Base-by-base conservation (phyloP, 768 basidiomycete genomes). In the Mycena latifolia region DNA sequence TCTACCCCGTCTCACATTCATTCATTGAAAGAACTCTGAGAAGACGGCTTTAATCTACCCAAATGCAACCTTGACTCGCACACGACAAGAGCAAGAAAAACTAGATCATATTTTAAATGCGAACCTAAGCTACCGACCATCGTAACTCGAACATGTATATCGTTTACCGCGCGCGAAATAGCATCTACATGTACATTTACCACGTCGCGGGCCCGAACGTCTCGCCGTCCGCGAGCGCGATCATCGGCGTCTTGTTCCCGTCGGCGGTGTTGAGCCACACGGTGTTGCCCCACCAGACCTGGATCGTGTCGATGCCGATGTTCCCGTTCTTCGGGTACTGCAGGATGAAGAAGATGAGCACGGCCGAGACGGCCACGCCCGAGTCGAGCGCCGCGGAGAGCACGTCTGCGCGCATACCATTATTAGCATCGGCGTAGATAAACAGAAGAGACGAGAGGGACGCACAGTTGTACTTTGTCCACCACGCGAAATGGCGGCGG, bases 261-360 rank as follows among this genome's bases (percentile, higher is more conserved):
- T 67, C 69, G 29, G 60, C 60, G 12, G 69, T 70, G 25, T 61
- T 56, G 55, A 47, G 51, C 61, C 63, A 81, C 6, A 82, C 81
- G 1, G 77, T 81, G 61, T 87, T 87, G 9, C 86, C 86, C 86
- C 85, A 86, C 86, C 86, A 87, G 11, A 66, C 20, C 61, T 80
- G 79, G 43, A 87, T 66, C 5, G 59, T 83, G 29, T 75, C 73
- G 22, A 65, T 22, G 5, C 84, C 86, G 43, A 87, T 84, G 24
- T 73, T 72, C 10, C 85, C 85, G 47, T 84, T 72, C 33, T 61
- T 45, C 0, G 85, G 86, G 63, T 80, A 86, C 68, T 87, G 81
- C 24, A 87, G 76, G 15, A 68, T 53, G 74, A 87, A 86, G 75
- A 86, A 87, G 27, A 86, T 82, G 50, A 87, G 24, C n/a, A 86